phyloP scores from a whole-genome alignment of 345 rosid genomes.

The Arabidopsis thaliana region TAIR10.1 NC_003070.9:29561501-29562000 shows the following conservation, averaged over 20 bases:
- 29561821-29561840: conserved; percentile 43
- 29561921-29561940: not conserved
- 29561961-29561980: not conserved
- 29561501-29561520: not conserved
- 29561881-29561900: conserved; percentile 27
- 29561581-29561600: too few relatives aligned
- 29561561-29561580: not conserved
- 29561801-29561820: conserved; percentile 42
- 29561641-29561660: not conserved
- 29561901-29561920: not conserved
- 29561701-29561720: not conserved
- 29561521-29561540: not conserved
- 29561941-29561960: conserved; percentile 5
- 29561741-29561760: conserved; percentile 21
- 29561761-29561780: conserved; percentile 3
- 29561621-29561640: not conserved
- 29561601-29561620: not conserved
- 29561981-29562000: not conserved
- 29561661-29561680: not conserved
- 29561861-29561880: conserved; percentile 46
- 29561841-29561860: conserved; percentile 40
- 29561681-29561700: not conserved
- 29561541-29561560: not conserved
- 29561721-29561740: not conserved
- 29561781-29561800: not conserved